These are phyloP conservation scores for Talaromyces borbonicus DNA, from an alignment of 495 filamentous ascomycete species.

Conservation along the genomic window DNA sequence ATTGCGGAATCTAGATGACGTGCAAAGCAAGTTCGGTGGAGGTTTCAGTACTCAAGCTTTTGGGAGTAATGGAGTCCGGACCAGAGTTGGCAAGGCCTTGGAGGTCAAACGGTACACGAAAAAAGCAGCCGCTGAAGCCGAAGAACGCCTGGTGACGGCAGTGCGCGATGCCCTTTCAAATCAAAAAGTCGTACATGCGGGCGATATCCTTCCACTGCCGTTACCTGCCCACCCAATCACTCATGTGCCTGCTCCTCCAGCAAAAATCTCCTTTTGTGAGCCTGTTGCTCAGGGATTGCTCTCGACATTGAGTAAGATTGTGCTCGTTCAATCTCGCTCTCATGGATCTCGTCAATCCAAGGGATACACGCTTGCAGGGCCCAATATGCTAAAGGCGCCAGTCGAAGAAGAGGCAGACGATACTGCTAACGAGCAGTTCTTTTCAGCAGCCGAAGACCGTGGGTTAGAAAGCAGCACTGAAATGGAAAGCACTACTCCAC, in stretches of 20 bases:
- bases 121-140: constrained; percentile 34
- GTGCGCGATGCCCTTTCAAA: constrained; percentile 62
- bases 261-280: constrained; percentile 53
- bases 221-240: constrained; percentile 83
- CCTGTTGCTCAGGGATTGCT: constrained; percentile 80
- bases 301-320: constrained; percentile 57
- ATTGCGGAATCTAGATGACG: constrained; percentile 49
- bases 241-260: constrained; percentile 71
- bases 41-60: constrained; percentile 35
- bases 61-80: constrained; percentile 29
- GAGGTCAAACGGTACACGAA: constrained; percentile 30
- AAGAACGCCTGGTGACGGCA: constrained; percentile 63
- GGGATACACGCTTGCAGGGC: constrained; percentile 16
- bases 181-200: constrained; percentile 67
- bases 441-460: constrained; percentile 72
- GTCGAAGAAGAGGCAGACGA: constrained; percentile 65
- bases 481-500: constrained; percentile 40
- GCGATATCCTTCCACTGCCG: constrained; percentile 75
- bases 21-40: constrained; percentile 53
- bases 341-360: constrained; percentile 25
- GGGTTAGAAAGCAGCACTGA: constrained; percentile 47
- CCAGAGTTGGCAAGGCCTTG: constrained; percentile 25
- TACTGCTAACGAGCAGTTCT: constrained; percentile 81
- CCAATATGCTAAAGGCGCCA: constrained; percentile 44
- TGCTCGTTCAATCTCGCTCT: constrained; percentile 53